Base-by-base conservation (phyloP, 2,329 filamentous ascomycete species). In the Ophiosphaerella herpotricha region DNA sequence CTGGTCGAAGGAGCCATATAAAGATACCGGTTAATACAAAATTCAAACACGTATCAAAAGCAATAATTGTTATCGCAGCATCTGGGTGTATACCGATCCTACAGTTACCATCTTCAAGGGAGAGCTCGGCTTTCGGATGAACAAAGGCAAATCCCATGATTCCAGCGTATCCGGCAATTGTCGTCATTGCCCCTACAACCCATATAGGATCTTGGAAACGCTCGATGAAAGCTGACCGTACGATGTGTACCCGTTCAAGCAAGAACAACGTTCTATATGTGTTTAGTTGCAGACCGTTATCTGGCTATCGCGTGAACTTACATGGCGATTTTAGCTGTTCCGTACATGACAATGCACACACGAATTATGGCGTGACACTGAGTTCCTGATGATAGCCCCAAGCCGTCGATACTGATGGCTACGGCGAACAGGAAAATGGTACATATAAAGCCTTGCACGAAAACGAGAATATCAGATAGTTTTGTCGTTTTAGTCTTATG, bases 301-400 rank as follows among this genome's bases (percentile, higher is more conserved):
- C 11, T 3, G 7, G 6, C 26, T 8, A 7, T 9, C 9, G 12
- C 9, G 31, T 7, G 7, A 13, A 50, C 59, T 50, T 40, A 65
- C 51, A 72, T 50, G 13, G 59, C 16, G 2, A 69, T 51, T 43
- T 75, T 75, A 33, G 62, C 62, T 9, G 40, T 50, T 23, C 65
- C 53, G 46, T 74, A 75, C 53, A 74, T 68, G 6, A 57, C 58
- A 11, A 75, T 61, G 47, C 73, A 76, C 14, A 71, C 46, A 47
- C 68, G 60, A 48, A 74, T 71, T 3, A 66, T 68, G 12, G 54
- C 60, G 14, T 61, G 41, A 46, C 73, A 75, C 32, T 64, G 54
- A 6, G 26, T 39, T n/a, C 58, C 36, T 9, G 61, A 60, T 6
- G 57, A 49, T 5, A 72, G 42, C 12, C 66, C 67, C n/a, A 71